phyloP scores from a whole-genome alignment of 306 rosid species.

The Vachellia collinsii region DNA sequence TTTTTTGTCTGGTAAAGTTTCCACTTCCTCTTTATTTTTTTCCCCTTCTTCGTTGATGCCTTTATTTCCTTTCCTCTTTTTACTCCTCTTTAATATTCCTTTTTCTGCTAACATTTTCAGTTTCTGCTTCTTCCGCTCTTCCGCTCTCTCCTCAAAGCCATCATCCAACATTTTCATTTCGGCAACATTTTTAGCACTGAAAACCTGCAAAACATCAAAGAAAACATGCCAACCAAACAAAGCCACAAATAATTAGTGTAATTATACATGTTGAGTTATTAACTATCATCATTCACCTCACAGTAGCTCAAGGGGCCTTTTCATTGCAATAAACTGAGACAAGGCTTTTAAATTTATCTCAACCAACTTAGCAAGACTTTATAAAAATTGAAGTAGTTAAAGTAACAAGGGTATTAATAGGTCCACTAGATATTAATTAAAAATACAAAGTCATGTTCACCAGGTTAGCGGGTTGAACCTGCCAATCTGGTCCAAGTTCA shows the following conservation, averaged over 20 bases:
- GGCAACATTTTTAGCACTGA: conserved; percentile 75
- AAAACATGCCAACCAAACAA: conserved; percentile 4
- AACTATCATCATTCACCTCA: background rate
- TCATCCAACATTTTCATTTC: conserved; percentile 82
- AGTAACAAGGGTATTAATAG: background rate
- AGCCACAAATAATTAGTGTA: background rate
- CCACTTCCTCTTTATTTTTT: conserved; percentile 13
- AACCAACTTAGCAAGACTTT: background rate
- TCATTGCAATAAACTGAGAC: background rate
- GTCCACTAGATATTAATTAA: background rate
- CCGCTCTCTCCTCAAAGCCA: conserved; percentile 76
- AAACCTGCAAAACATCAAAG: conserved; percentile 55
- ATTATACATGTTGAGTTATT: background rate
- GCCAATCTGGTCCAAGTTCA: background rate
- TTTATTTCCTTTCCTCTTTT: conserved; percentile 53
- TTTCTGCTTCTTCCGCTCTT: conserved; percentile 76
- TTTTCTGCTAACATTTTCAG: conserved; percentile 60
- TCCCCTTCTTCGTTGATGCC: conserved; percentile 34
- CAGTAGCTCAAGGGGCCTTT: background rate
- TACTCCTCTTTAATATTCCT: conserved; percentile 65
- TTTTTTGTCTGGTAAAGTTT: conserved; percentile 16
- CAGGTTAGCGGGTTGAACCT: background rate
- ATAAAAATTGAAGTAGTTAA: background rate
- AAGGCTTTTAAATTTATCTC: background rate
- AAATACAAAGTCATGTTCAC: background rate